Conservation (phyloP, 768 basidiomycete species). For the Tulasnella sp. region DNA sequence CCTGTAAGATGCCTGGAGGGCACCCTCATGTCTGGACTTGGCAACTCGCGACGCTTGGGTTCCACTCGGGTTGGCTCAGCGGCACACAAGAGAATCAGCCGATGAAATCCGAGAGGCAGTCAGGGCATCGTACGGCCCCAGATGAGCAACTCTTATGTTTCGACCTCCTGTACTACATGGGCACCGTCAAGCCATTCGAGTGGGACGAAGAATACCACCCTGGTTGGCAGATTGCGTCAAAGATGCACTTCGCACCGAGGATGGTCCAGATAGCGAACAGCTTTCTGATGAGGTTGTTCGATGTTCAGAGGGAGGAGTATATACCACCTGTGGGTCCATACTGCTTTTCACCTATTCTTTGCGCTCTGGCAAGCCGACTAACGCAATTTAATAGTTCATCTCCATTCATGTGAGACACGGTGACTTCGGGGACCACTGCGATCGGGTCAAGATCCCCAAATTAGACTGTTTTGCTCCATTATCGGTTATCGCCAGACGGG, state of each 20-base stretch:
- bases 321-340: constrained; percentile 12
- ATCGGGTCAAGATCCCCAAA: constrained; percentile 28
- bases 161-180: constrained; percentile 19
- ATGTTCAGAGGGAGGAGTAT: background rate
- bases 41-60: too few relatives aligned
- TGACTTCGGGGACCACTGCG: constrained; percentile 43
- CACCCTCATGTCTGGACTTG: too few relatives aligned
- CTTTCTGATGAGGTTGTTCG: constrained; percentile 12
- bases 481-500: constrained; percentile 40
- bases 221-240: constrained; percentile 19
- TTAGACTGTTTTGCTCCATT: constrained; percentile 42
- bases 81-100: too few relatives aligned
- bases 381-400: constrained; percentile 37
- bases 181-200: constrained; percentile 14
- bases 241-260: constrained; percentile 17
- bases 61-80: too few relatives aligned
- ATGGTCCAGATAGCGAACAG: constrained; percentile 19
- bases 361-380: background rate
- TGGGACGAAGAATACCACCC: constrained; percentile 20
- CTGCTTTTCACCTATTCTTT: background rate
- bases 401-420: constrained; percentile 45
- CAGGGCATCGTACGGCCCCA: too few relatives aligned
- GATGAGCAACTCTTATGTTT: constrained; percentile 21
- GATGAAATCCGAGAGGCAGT: too few relatives aligned
- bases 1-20: too few relatives aligned